These are phyloP conservation scores for Aureoboletus auriporus DNA, from an alignment of 768 basidiomycete genomes.

Conservation along the genomic window DNA sequence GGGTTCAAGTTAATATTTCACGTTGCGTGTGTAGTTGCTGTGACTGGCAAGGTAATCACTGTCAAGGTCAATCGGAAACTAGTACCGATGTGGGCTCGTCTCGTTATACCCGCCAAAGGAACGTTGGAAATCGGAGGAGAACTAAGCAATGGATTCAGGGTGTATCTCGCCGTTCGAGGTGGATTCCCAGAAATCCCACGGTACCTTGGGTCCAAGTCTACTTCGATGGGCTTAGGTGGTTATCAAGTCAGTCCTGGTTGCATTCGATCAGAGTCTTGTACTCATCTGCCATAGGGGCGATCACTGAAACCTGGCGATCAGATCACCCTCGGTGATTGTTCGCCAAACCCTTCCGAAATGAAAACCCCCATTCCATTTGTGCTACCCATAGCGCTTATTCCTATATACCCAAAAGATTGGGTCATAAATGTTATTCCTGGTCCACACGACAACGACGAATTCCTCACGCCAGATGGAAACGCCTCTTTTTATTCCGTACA, in stretches of 20 bases:
- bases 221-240: conserved; percentile 58
- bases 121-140: conserved; percentile 37
- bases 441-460: conserved; percentile 59
- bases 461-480: conserved; percentile 46
- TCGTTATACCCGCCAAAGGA: conserved; percentile 42
- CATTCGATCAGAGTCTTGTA: neutral
- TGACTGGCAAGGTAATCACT: conserved; percentile 48
- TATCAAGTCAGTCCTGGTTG: conserved; percentile 41
- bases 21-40: conserved; percentile 42
- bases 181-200: conserved; percentile 54
- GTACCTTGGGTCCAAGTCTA: conserved; percentile 64
- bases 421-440: conserved; percentile 53
- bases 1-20: conserved; percentile 49
- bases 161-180: conserved; percentile 53
- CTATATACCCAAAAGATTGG: conserved; percentile 48
- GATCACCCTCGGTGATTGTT: conserved; percentile 37
- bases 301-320: conserved; percentile 49
- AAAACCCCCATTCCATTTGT: neutral
- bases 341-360: conserved; percentile 16
- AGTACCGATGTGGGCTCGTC: conserved; percentile 45
- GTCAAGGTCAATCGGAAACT: conserved; percentile 39
- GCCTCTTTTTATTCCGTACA: conserved; percentile 45
- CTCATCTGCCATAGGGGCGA: conserved; percentile 40
- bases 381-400: conserved; percentile 33
- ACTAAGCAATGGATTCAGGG: conserved; percentile 41